Conservation (phyloP, 768 basidiomycete species). For the Psilocybe tampanensis region DNA sequence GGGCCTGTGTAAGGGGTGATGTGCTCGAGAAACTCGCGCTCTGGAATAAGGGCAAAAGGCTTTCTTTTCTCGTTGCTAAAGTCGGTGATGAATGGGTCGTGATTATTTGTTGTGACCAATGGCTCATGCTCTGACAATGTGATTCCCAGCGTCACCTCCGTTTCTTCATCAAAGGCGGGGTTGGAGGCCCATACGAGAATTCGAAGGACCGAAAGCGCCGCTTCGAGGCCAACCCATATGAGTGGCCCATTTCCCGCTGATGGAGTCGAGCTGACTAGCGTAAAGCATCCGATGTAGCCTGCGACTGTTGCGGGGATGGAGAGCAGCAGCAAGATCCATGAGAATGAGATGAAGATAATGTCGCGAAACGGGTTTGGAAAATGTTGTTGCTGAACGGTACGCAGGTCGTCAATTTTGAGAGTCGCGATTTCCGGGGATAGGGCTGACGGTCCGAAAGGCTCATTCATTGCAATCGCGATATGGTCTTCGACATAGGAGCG, state of each 20-base stretch:
- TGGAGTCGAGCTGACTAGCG: neutral
- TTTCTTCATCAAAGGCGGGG: conserved; percentile 6
- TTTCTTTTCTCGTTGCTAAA: neutral
- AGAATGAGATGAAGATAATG: neutral
- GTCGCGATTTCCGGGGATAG: neutral
- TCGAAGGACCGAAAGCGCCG: conserved; percentile 7
- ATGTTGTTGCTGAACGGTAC: neutral
- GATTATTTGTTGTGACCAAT: neutral
- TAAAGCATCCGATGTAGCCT: conserved; percentile 16
- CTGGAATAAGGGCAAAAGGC: neutral
- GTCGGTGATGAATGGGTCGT: neutral
- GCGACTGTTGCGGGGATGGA: neutral
- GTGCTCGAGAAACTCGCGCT: neutral
- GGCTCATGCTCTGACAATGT: neutral
- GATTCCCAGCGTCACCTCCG: neutral
- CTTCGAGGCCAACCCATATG: conserved; percentile 16
- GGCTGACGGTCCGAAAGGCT: neutral
- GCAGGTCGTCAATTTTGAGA: neutral
- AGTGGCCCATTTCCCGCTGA: neutral
- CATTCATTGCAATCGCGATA: neutral
- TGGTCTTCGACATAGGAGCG: too few species aligned
- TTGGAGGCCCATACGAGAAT: conserved; percentile 16
- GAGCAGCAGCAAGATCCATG: neutral
- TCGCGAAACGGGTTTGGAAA: neutral
- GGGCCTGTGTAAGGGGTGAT: neutral